Percentiles rank a stretch among this genome's conserved stretches.
Conservation (phyloP, 106 monocot species). For the Acorus calamus region DNA sequence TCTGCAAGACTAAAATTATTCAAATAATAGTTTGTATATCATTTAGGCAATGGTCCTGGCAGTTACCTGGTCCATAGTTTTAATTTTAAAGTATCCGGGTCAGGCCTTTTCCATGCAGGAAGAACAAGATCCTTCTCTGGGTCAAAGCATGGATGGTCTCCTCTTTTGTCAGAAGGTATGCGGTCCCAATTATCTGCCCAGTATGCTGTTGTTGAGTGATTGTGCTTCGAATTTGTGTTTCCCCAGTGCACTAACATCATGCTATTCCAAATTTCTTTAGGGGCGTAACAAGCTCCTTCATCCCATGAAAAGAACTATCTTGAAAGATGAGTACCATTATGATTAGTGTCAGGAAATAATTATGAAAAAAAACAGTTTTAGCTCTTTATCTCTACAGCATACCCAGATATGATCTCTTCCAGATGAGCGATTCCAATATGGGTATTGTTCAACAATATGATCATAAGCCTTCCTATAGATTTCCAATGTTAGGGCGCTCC, state of each 20-base stretch:
- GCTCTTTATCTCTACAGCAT: conserved; percentile 13
- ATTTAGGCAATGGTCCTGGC: not conserved
- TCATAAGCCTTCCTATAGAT: conserved; percentile 81
- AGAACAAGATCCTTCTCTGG: conserved; percentile 92
- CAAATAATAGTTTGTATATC: no score
- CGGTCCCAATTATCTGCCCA: conserved; percentile 71
- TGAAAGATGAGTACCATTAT: conserved; percentile 5
- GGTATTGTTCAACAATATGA: conserved; percentile 67
- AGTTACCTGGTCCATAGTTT: conserved; percentile 72
- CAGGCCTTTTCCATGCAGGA: conserved; percentile 83
- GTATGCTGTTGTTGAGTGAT: conserved; percentile 88
- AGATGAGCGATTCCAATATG: conserved; percentile 85
- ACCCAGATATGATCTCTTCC: conserved; percentile 99
- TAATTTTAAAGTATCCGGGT: conserved; percentile 48
- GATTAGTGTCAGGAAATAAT: conserved; percentile 4
- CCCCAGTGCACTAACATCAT: conserved; percentile 99
- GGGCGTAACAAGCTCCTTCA: conserved; percentile 99
- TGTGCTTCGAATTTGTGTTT: conserved; percentile 92
- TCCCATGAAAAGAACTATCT: conserved; percentile 93
- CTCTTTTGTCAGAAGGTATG: conserved; percentile 60
- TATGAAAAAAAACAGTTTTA: not conserved
- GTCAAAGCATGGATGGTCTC: conserved; percentile 89
- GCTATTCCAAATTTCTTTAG: conserved; percentile 95
- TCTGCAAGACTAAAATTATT: no score
- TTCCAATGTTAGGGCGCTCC: conserved; percentile 58